A percentile compares a stretch with the other conserved stretches of the same genome.
Evolutionary conservation across 225 moss, liverwort and hornwort species (phyloP).

Genomic region (Pseudisothecium myosuroides): DNA sequence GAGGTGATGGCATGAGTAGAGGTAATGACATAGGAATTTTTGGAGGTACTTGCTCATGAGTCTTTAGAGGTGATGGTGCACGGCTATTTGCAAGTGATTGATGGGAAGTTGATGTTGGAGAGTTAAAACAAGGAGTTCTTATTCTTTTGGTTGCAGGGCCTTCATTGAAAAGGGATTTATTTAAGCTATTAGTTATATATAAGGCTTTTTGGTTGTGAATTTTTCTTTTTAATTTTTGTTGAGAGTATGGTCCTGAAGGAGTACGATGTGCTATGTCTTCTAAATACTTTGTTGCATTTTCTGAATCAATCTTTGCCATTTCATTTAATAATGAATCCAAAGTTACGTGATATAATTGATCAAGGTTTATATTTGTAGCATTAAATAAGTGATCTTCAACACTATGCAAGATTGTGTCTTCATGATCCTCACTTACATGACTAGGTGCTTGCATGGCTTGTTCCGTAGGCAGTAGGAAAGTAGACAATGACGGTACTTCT

Average conservation of each 20-base stretch:
- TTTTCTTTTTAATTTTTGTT: neutral
- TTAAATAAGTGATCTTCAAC: neutral
- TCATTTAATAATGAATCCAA: neutral
- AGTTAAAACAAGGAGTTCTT: neutral
- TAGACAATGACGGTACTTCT: neutral
- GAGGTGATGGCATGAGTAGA: neutral
- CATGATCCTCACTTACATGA: too few species aligned
- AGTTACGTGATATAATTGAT: neutral
- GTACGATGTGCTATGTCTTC: too few species aligned
- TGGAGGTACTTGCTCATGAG: neutral
- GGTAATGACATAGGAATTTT: neutral
- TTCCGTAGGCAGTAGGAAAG: neutral
- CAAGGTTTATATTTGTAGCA: neutral
- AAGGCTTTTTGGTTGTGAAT: neutral
- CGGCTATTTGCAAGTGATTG: neutral
- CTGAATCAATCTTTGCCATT: neutral
- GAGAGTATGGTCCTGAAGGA: neutral
- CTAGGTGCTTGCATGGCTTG: neutral
- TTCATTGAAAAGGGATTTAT: constrained; percentile 3
- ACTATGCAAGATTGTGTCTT: neutral
- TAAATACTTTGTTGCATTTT: too few species aligned
- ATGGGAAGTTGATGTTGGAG: neutral
- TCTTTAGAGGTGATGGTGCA: neutral
- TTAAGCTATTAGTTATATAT: neutral
- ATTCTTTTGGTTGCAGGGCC: neutral